Percentiles rank a stretch among this genome's conserved stretches.
These are phyloP conservation scores for Salvia rosmarinus DNA, from an alignment of 257 asterid genomes.

Conservation along the genomic window DNA sequence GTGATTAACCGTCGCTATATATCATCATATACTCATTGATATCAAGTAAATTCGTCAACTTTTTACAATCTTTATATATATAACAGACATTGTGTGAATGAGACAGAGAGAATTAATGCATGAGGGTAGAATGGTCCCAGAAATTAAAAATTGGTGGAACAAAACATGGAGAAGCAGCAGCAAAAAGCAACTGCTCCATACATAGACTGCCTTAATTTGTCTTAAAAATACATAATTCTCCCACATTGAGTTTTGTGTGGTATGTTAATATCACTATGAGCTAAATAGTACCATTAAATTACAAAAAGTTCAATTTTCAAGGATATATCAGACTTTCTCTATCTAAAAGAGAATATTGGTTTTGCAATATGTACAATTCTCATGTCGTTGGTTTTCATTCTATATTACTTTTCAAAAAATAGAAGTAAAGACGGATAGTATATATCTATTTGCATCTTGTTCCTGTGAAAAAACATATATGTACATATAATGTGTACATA, in stretches of 20 bases:
- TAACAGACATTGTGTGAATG: no score
- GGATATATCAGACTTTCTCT: not conserved
- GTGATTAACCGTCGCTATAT: no score
- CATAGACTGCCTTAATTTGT: slow-evolving; percentile 2
- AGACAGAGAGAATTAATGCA: slow-evolving; percentile 10
- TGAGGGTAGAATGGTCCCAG: slow-evolving; percentile 26
- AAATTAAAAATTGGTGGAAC: not conserved
- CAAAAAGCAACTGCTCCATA: slow-evolving; percentile 16
- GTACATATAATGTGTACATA: no score
- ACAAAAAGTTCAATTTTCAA: not conserved
- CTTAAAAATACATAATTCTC: not conserved
- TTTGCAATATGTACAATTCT: not conserved
- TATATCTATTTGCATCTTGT: not conserved
- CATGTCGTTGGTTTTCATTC: not conserved
- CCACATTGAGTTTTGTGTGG: not conserved
- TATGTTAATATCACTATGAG: not conserved
- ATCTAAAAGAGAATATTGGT: not conserved
- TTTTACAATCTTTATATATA: no score
- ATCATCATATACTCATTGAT: no score
- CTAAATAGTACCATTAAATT: not conserved
- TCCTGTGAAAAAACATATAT: no score
- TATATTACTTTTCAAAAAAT: not conserved
- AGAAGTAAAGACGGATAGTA: not conserved
- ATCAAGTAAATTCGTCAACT: no score
- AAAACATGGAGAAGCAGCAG: not conserved